phyloP scores from a whole-genome alignment of 169 alveolate genomes.

The Babesia ovata region DNA sequence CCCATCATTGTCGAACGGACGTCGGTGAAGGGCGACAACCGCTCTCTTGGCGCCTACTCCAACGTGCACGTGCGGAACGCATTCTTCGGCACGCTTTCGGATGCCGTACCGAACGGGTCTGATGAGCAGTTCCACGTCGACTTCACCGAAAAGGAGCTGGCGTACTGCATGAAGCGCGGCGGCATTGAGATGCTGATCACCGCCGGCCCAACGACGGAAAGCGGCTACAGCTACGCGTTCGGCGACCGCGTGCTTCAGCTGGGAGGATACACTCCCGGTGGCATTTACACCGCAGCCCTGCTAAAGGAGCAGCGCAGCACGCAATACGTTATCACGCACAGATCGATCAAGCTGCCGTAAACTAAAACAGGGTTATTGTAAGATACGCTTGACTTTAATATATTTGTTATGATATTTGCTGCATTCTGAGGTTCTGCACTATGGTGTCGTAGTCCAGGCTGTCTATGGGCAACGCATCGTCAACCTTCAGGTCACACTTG shows the following conservation, averaged over 20 bases:
- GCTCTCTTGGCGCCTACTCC: neutral
- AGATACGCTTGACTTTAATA: neutral
- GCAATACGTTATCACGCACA: conserved; percentile 34
- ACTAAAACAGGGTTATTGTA: neutral
- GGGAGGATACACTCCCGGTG: conserved; percentile 50
- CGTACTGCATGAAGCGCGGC: conserved; percentile 8
- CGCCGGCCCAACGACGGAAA: conserved; percentile 2
- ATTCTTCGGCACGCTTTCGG: conserved; percentile 25
- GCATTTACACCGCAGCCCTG: conserved; percentile 26
- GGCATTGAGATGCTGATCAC: conserved; percentile 36
- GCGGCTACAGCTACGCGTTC: conserved; percentile 17
- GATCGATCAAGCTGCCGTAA: conserved; percentile 14
- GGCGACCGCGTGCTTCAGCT: conserved; percentile 40
- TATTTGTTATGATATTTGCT: neutral
- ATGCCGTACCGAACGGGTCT: neutral
- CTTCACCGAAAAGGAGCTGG: conserved; percentile 18
- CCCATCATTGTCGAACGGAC: conserved; percentile 41
- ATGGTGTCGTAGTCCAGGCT: conserved; percentile 42
- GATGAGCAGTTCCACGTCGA: neutral
- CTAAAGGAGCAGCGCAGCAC: conserved; percentile 23
- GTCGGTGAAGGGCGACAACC: conserved; percentile 38
- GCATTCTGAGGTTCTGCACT: conserved; percentile 9
- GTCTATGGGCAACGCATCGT: conserved; percentile 25
- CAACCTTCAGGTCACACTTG: conserved; percentile 26
- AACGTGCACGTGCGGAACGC: conserved; percentile 38